Evolutionary conservation across 2,329 filamentous ascomycete genomes (phyloP), one percentile per base, ranked within the genome.

Genomic region (Talaromyces sp.): DNA sequence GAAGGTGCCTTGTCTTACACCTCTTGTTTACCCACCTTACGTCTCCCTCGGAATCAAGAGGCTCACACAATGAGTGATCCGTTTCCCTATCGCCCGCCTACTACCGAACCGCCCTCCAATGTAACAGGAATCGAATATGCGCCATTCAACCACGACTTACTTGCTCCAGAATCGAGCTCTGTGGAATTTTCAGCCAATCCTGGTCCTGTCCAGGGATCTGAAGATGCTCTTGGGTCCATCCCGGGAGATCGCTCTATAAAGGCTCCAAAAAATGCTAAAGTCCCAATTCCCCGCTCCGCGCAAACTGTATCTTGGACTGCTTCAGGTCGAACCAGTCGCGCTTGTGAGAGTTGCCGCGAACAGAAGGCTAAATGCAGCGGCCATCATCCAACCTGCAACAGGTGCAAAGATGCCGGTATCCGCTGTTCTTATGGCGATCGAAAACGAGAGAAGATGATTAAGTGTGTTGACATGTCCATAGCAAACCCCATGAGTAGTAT

Each of bases 321-420:
- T 44, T 66, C 62, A 24, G 67, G 67, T 47, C 68, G 70, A 29
- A 69, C 71, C 36, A 70, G 69, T 51, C 68, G 66, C 30, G 75
- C 75, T 4, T 78, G 75, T 51, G 75, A 78, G 57, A 73, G 72
- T 48, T 78, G 75, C 56, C 73, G 75, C 10, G 70, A 75, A 37
- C 70, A 75, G 47, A 77, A 78, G 61, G 75, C 73, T 49, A 78
- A 77, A 64, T 78, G 75, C 63, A 74, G 69, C 55, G 75, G 75
- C 6, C 72, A 77, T 61, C 71, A 69, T 36, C 75, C 75, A 29
- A 64, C 65, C 27, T 78, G 75, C 52, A 65, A 72, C 49, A 69
- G 75, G 44, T 78, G 75, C 55, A 67, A 72, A 60, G 75, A 77
- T 54, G 64, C 70, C 22, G 70, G 70, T 8, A 66, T 73, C 33